Conservation (phyloP, 257 asterid species). For the Capsicum pubescens region DNA sequence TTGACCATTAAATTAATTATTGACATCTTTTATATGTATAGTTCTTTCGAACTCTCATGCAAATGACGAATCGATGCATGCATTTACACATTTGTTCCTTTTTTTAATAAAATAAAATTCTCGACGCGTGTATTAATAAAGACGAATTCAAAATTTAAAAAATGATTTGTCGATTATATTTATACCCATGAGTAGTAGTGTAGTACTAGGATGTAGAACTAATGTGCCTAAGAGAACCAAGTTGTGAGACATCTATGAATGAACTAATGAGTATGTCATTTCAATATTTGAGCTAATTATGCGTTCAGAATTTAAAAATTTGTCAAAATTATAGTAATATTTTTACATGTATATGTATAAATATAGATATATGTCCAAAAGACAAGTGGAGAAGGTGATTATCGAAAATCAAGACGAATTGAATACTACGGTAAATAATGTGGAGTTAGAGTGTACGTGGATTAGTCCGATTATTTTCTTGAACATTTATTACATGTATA, state of each 20-base stretch:
- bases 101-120: neutral
- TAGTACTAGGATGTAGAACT: too few species aligned
- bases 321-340: neutral
- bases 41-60: neutral
- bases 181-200: too few species aligned
- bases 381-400: too few species aligned
- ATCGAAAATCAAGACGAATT: neutral
- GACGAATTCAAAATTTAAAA: neutral
- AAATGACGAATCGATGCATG: constrained; percentile 26
- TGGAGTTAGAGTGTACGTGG: too few species aligned
- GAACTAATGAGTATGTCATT: neutral
- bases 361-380: neutral
- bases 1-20: neutral
- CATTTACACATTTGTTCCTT: neutral
- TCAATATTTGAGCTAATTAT: neutral
- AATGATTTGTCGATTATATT: neutral
- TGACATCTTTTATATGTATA: neutral
- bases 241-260: too few species aligned
- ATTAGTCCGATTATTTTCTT: too few species aligned
- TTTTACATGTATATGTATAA: neutral
- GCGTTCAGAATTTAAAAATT: neutral
- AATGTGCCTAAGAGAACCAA: too few species aligned
- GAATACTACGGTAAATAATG: neutral
- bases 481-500: too few species aligned
- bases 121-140: rapidly evolving